Conservation (phyloP, 1,284 basidiomycete genomes). For the Puccinia horiana region DNA sequence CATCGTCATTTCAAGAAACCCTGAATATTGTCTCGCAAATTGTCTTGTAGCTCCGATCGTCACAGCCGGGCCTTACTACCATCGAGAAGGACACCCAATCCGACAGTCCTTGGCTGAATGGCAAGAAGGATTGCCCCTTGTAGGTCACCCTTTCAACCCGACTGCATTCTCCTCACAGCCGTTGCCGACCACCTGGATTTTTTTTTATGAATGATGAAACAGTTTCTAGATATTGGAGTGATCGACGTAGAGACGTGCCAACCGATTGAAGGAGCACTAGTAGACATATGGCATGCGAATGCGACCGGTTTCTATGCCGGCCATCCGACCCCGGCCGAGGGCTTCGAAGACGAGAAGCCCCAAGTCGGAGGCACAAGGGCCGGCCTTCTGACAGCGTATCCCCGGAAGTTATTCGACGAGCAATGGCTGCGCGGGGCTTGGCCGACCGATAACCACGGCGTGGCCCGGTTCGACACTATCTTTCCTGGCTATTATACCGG, state of each 20-base stretch:
- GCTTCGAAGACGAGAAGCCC: constrained; percentile 58
- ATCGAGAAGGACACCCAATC: constrained; percentile 36
- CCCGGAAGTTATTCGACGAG: constrained; percentile 59
- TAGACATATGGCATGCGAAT: constrained; percentile 70
- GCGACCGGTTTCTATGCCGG: constrained; percentile 62
- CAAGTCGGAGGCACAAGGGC: constrained; percentile 57
- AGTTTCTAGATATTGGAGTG: constrained; percentile 68
- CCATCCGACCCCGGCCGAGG: constrained; percentile 60
- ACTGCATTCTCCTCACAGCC: too few relatives aligned
- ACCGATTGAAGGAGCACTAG: constrained; percentile 68
- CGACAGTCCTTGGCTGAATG: constrained; percentile 39
- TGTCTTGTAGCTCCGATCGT: constrained; percentile 36
- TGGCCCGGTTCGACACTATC: constrained; percentile 69
- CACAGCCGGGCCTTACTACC: constrained; percentile 33
- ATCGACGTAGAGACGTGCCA: constrained; percentile 74
- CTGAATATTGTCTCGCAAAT: too few relatives aligned
- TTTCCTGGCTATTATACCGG: constrained; percentile 68
- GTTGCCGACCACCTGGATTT: too few relatives aligned
- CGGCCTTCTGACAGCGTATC: constrained; percentile 60
- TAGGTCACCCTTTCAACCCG: not conserved
- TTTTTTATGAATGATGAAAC: not conserved
- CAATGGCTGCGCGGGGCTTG: constrained; percentile 69
- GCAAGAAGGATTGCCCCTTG: constrained; percentile 44
- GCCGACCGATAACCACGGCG: constrained; percentile 69
- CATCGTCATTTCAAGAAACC: too few relatives aligned